Conservation (phyloP, 208 protist species). For the Kentomonas sorsogonicus region DNA sequence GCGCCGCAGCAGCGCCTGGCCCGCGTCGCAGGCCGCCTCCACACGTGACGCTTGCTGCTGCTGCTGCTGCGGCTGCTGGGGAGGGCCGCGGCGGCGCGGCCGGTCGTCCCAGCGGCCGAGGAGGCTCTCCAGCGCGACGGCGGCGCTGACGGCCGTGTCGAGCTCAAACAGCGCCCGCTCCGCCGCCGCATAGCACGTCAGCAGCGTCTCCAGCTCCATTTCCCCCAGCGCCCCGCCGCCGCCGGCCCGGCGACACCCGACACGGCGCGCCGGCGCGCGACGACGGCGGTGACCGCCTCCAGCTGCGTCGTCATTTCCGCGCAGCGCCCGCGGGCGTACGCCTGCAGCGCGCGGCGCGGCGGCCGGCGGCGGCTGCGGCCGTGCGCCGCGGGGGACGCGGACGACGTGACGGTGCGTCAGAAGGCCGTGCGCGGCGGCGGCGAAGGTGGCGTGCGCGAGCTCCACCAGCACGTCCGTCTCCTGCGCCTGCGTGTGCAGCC, state of each 20-base stretch:
- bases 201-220: slow-evolving; percentile 34
- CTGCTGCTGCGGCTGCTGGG: not conserved
- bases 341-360: slow-evolving; percentile 20
- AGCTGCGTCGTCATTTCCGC: slow-evolving; percentile 32
- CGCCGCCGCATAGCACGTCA: slow-evolving; percentile 26
- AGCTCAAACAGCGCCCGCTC: slow-evolving; percentile 51
- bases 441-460: slow-evolving; percentile 43
- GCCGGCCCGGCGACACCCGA: too few relatives aligned
- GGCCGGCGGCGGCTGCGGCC: slow-evolving; percentile 7
- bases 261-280: too few relatives aligned
- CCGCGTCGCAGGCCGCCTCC: too few relatives aligned
- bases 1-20: not conserved
- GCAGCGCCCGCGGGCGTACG: slow-evolving; percentile 28
- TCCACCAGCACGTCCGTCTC: slow-evolving; percentile 35
- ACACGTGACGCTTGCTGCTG: too few relatives aligned
- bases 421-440: slow-evolving; percentile 53
- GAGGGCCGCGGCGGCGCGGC: not conserved
- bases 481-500: slow-evolving; percentile 41
- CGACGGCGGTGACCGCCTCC: slow-evolving; percentile 25
- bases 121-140: slow-evolving; percentile 39
- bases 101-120: slow-evolving; percentile 12
- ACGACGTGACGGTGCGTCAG: slow-evolving; percentile 56
- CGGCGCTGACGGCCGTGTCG: slow-evolving; percentile 44
- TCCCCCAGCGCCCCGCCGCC: slow-evolving; percentile 12
- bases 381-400: slow-evolving; percentile 10